Percentiles rank a stretch among this genome's conserved stretches.
phyloP scores from a whole-genome alignment of 768 basidiomycete species.

The Rhizopogon sp. region DNA sequence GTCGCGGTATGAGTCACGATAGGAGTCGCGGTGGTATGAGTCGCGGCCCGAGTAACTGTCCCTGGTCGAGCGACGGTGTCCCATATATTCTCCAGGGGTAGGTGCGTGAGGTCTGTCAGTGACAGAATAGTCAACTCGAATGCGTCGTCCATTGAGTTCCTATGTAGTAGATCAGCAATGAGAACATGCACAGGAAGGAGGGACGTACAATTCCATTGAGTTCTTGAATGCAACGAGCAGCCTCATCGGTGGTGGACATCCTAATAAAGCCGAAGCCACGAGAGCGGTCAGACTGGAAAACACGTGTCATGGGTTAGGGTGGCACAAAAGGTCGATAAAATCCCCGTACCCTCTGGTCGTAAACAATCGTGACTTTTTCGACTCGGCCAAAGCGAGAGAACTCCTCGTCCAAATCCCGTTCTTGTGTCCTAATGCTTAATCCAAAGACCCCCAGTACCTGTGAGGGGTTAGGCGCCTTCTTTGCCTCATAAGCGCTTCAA shows the following conservation, averaged over 20 bases:
- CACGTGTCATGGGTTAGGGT: constrained; percentile 15
- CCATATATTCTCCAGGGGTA: constrained; percentile 98
- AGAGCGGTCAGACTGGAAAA: constrained; percentile 79
- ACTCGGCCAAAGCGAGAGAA: constrained; percentile 86
- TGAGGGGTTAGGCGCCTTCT: constrained; percentile 83
- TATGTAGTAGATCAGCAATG: constrained; percentile 24
- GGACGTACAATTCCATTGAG: constrained; percentile 84
- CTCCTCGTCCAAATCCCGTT: constrained; percentile 92
- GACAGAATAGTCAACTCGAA: constrained; percentile 95
- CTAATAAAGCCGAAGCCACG: constrained; percentile 98
- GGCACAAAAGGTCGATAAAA: background rate
- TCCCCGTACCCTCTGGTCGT: constrained; percentile 83
- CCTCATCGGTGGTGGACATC: constrained; percentile 88
- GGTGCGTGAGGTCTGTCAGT: constrained; percentile 92
- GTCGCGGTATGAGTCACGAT: constrained; percentile 42
- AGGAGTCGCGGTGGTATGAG: constrained; percentile 40
- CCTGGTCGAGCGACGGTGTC: constrained; percentile 63
- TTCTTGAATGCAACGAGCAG: constrained; percentile 80
- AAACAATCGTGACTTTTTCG: constrained; percentile 94
- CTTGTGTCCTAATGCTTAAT: constrained; percentile 90
- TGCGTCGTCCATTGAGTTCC: constrained; percentile 93
- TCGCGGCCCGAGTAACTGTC: constrained; percentile 42
- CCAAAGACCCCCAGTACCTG: constrained; percentile 96
- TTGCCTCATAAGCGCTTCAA: constrained; percentile 31
- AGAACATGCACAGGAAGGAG: background rate